Base-by-base conservation (phyloP, 163 green algal species). In the Scenedesmus sp. region DNA sequence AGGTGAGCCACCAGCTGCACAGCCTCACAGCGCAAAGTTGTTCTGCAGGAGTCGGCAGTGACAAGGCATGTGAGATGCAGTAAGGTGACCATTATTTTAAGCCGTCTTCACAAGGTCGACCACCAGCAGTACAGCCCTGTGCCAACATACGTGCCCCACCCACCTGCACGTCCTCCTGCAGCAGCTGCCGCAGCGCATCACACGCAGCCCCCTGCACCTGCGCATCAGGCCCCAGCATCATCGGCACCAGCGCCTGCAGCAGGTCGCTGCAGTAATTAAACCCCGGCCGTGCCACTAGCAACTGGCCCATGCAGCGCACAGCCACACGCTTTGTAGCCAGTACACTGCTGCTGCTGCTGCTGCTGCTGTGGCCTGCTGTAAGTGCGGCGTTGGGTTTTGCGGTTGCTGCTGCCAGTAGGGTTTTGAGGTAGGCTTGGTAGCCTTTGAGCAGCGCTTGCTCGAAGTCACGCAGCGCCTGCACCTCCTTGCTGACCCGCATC, bases 191-290 rank as follows among this genome's bases (percentile, higher is more conserved):
- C 23, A 96, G 82, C 2, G 93, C 94, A 26, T 34, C 90, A 89
- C 89, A 95, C 1, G 87, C 87, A 60, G 87, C 26, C 2, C 67
- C 82, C 5, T 83, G 85, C 0, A 96, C 92, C 62, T 94, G 86
- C 0, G 82, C 15, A 79, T 97, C 94, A 1, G 81, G 79, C 34
- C 91, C 88, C 0, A 87, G 90, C 94, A 97, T 96, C 64, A 91
- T 86, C 2, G 97, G 94, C 23, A 99, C 96, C 0, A 99, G 84
- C 1, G 95, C 95, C 91, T 96, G 94, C 89, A 98, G 94, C 77
- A 99, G 91, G 91, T 99, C 97, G 12, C 91, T 93, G 74, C 95
- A 93, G 94, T 98, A 98, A 91, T 99, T 99, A 93, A 99, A 99
- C 89, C 98, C 96, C 8, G 97, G 95, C 13, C 95, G 84, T 0